Evolutionary conservation across 257 asterid species (phyloP).

Genomic region (Fraxinus cuspidata): DNA sequence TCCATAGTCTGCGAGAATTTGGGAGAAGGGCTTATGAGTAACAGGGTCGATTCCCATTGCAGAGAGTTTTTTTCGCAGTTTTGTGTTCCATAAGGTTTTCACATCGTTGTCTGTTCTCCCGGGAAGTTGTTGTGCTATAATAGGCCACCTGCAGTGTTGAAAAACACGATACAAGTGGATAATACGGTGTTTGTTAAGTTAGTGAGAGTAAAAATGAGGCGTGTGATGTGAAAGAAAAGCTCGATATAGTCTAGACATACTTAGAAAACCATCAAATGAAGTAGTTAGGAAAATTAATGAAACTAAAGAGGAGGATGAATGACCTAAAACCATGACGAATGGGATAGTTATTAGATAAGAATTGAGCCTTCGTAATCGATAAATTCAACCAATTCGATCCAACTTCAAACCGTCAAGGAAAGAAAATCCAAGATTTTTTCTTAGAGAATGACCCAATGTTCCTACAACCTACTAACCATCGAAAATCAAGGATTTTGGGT

Average conservation of each 20-base stretch:
- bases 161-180: background rate
- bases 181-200: background rate
- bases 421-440: too few relatives aligned
- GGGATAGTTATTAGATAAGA: background rate
- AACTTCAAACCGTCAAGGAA: background rate
- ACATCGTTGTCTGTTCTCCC: conserved; percentile 79
- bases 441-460: too few relatives aligned
- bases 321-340: background rate
- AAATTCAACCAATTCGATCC: background rate
- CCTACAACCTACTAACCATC: background rate
- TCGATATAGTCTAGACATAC: background rate
- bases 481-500: background rate
- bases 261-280: background rate
- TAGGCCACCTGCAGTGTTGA: conserved; percentile 59
- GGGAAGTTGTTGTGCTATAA: conserved; percentile 81
- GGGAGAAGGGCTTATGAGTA: conserved; percentile 90
- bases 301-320: too few relatives aligned
- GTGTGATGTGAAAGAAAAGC: background rate
- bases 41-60: conserved; percentile 96
- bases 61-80: conserved; percentile 72
- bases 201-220: background rate
- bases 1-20: conserved; percentile 81
- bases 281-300: background rate
- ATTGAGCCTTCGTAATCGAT: background rate
- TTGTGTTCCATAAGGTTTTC: conserved; percentile 77